Evolutionary conservation across 2,329 filamentous ascomycete genomes (phyloP), one percentile per base, ranked within the genome.

Genomic region (Blastomyces percursus): DNA sequence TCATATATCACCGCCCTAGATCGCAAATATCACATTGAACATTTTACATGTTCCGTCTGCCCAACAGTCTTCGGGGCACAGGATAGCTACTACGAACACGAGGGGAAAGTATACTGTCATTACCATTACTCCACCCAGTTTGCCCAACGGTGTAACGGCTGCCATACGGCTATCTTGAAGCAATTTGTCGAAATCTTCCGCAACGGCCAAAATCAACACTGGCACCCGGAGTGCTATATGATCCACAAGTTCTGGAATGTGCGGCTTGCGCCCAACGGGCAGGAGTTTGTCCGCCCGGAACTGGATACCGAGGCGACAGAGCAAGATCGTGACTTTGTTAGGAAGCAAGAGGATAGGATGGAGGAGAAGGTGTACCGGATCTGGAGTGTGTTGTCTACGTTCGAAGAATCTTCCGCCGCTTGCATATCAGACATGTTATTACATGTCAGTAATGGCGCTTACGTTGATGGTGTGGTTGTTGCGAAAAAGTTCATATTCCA

Each of bases 231-330:
- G 76, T 99, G 94, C 76, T 99, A 99, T 77, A 99, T 99, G 94
- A 99, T 99, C 66, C 94, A 99, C 79, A 99, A 99, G 72, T 99
- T 97, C 76, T 99, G 94, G 94, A 99, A 97, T 73, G 94, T 99
- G 64, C 87, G 94, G 60, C 80, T 99, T 46, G 85, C 86, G 12
- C 82, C 86, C 32, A 80, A 83, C 12, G 81, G 82, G 50, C 81
- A 86, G 63, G 72, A 76, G 12, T 71, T 79, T 44, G 77, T 81
- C 62, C 76, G 69, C 21, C 73, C 75, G 3, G 73, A 77, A 60
- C 68, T 75, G 12, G 80, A 83, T 60, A 76, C 77, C 50, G 81
- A 86, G 67, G 86, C 86, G 14, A 85, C 82, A 46, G 82, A 86
- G 56, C 84, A 87, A 65, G 84, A 87, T 66, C 87, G 91, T 60